A percentile compares a stretch with the other conserved stretches of the same genome.
Evolutionary conservation across 257 asterid genomes (phyloP).

Genomic region (Thymus quinquecostatus): DNA sequence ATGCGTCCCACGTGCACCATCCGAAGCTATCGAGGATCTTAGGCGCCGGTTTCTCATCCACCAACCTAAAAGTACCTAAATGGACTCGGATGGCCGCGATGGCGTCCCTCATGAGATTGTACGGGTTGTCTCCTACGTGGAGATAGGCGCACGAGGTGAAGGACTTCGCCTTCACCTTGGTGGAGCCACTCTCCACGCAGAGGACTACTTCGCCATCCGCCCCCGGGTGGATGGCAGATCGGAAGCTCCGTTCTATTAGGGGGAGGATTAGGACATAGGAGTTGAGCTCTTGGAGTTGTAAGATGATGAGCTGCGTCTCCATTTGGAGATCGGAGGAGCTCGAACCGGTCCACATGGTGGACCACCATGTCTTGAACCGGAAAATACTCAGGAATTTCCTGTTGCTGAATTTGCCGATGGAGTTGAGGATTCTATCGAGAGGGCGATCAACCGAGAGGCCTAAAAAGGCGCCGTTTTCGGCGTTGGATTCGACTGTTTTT

Average conservation of each 20-base stretch:
- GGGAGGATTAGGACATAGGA: constrained; percentile 59
- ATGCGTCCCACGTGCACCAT: constrained; percentile 76
- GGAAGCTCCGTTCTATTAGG: constrained; percentile 55
- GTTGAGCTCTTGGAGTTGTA: constrained; percentile 56
- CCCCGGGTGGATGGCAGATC: constrained; percentile 71
- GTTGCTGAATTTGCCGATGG: constrained; percentile 57
- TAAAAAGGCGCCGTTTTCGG: constrained; percentile 61
- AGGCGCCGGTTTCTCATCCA: constrained; percentile 57
- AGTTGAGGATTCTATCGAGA: constrained; percentile 50
- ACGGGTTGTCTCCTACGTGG: constrained; percentile 67
- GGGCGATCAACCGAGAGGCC: constrained; percentile 49
- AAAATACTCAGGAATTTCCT: constrained; percentile 74
- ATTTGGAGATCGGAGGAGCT: constrained; percentile 65
- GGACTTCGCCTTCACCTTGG: constrained; percentile 34
- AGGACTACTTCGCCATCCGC: constrained; percentile 51
- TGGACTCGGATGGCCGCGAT: constrained; percentile 62
- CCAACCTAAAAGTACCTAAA: constrained; percentile 60
- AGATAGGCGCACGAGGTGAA: constrained; percentile 55
- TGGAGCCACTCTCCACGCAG: constrained; percentile 67
- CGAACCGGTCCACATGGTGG: constrained; percentile 76
- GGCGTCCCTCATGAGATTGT: constrained; percentile 68
- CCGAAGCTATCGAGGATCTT: constrained; percentile 62
- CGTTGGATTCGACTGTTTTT: constrained; percentile 34
- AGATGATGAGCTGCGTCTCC: constrained; percentile 76
- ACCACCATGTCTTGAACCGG: constrained; percentile 90